Percentiles rank a stretch among this genome's conserved stretches.
Evolutionary conservation across 352 stramenopile genomes (phyloP).

Genomic region (Pythium dissotocum): DNA sequence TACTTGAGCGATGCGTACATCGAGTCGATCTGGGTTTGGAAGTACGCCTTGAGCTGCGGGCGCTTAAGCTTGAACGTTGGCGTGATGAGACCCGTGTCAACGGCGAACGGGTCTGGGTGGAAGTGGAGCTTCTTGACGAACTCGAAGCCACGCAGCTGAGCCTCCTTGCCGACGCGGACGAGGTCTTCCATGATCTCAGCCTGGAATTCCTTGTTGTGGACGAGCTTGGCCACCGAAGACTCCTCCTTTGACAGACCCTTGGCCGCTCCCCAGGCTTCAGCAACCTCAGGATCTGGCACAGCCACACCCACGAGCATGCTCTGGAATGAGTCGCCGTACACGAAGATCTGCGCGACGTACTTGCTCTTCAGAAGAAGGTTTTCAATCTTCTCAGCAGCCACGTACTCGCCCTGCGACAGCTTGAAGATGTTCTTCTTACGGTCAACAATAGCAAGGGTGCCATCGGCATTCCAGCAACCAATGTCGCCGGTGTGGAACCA

Average conservation of each 20-base stretch:
- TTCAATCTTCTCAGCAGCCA: constrained; percentile 97
- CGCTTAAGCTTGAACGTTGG: constrained; percentile 97
- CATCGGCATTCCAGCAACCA: constrained; percentile 94
- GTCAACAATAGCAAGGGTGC: constrained; percentile 91
- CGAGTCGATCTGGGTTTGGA: constrained; percentile 46
- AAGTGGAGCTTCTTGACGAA: constrained; percentile 89
- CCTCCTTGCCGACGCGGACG: constrained; percentile 43
- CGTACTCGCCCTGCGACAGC: constrained; percentile 95
- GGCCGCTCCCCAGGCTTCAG: constrained; percentile 50
- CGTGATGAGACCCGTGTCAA: constrained; percentile 93
- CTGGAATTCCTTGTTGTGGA: constrained; percentile 36
- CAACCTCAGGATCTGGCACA: constrained; percentile 77
- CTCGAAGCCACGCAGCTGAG: constrained; percentile 92
- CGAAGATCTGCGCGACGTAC: constrained; percentile 95
- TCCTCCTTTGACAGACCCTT: constrained; percentile 51
- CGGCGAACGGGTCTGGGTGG: constrained; percentile 81
- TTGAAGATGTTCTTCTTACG: constrained; percentile 96
- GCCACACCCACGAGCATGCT: constrained; percentile 94
- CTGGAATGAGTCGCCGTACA: constrained; percentile 97
- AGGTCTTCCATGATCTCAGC: constrained; percentile 37
- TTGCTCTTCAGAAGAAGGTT: constrained; percentile 91
- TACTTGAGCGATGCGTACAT: constrained; percentile 48
- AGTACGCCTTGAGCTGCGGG: constrained; percentile 56
- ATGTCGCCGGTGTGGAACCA: constrained; percentile 99
- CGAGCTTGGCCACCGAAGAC: constrained; percentile 30